Conservation (phyloP, 2,329 filamentous ascomycete genomes). For the Calonectria pseudoturangicola region DNA sequence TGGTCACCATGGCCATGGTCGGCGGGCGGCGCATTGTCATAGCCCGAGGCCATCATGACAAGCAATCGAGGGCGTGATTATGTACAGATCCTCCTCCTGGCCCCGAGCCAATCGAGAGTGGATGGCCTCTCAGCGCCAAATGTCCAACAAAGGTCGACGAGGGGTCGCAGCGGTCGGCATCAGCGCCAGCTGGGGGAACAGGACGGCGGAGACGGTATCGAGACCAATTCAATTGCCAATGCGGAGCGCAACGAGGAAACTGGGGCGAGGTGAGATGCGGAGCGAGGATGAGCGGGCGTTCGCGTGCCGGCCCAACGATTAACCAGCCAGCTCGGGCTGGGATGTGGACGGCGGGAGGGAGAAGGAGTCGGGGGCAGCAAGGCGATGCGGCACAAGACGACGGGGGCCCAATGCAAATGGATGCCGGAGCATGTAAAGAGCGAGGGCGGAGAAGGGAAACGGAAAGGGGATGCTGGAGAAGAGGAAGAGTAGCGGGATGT, state of each 20-base stretch:
- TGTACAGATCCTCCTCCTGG: conserved; percentile 53
- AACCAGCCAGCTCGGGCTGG: conserved; percentile 50
- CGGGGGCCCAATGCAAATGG: conserved; percentile 48
- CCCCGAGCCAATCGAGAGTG: conserved; percentile 49
- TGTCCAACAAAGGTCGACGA: conserved; percentile 58
- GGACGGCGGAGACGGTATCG: conserved; percentile 44
- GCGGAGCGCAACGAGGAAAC: conserved; percentile 45
- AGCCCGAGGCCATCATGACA: conserved; percentile 67
- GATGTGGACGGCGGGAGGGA: conserved; percentile 47
- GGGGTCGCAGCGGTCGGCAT: conserved; percentile 61
- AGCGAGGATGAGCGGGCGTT: conserved; percentile 49
- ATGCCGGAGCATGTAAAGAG: conserved; percentile 52
- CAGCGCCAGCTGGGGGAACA: conserved; percentile 56
- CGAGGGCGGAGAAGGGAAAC: conserved; percentile 38
- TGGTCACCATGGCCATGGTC: conserved; percentile 61
- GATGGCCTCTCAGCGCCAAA: conserved; percentile 57
- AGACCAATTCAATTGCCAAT: conserved; percentile 56
- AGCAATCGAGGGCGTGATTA: conserved; percentile 52
- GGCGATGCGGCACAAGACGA: conserved; percentile 54
- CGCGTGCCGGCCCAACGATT: conserved; percentile 55
- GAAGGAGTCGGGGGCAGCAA: conserved; percentile 54
- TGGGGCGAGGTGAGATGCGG: conserved; percentile 45
- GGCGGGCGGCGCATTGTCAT: conserved; percentile 64
- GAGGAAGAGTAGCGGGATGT: conserved; percentile 43
- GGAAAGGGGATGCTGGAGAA: conserved; percentile 41